These are phyloP conservation scores for Alternaria triticina DNA, from an alignment of 2,329 filamentous ascomycete genomes.

Conservation along the genomic window DNA sequence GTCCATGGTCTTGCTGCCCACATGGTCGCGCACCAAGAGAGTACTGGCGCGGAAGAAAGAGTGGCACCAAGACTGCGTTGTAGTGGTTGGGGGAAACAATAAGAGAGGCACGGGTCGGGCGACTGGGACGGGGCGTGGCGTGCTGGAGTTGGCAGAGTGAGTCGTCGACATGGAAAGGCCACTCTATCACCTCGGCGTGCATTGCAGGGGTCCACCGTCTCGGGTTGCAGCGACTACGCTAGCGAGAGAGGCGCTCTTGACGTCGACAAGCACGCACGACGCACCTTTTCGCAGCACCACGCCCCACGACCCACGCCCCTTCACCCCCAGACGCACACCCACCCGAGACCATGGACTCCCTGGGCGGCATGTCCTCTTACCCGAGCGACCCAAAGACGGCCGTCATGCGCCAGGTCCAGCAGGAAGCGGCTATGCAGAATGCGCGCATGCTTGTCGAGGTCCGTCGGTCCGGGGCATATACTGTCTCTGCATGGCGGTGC, in stretches of 20 bases:
- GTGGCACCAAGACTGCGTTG: slow-evolving; percentile 35
- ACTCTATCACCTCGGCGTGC: slow-evolving; percentile 33
- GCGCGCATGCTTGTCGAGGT: slow-evolving; percentile 57
- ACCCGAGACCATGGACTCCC: slow-evolving; percentile 39
- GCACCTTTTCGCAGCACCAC: not conserved
- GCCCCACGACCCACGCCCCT: not conserved
- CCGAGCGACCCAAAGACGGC: slow-evolving; percentile 53
- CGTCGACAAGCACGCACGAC: slow-evolving; percentile 28
- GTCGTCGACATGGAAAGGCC: slow-evolving; percentile 15
- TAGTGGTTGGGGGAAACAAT: slow-evolving; percentile 27
- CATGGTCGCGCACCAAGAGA: slow-evolving; percentile 33
- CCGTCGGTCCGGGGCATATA: not conserved
- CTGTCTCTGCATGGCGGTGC: not conserved
- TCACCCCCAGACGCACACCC: slow-evolving; percentile 4
- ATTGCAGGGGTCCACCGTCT: slow-evolving; percentile 29
- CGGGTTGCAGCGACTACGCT: slow-evolving; percentile 15
- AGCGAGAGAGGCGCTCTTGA: slow-evolving; percentile 32
- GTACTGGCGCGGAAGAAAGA: slow-evolving; percentile 28
- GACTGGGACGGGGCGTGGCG: slow-evolving; percentile 39
- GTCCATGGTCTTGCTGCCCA: slow-evolving; percentile 44
- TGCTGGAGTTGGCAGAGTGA: slow-evolving; percentile 21
- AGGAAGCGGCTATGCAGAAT: slow-evolving; percentile 60
- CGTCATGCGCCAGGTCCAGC: slow-evolving; percentile 60
- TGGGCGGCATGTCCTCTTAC: slow-evolving; percentile 39
- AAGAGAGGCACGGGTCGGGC: slow-evolving; percentile 27